These are phyloP conservation scores for Trichophyton mentagrophytes DNA, from an alignment of 2,329 filamentous ascomycete genomes.

Conservation along the genomic window DNA sequence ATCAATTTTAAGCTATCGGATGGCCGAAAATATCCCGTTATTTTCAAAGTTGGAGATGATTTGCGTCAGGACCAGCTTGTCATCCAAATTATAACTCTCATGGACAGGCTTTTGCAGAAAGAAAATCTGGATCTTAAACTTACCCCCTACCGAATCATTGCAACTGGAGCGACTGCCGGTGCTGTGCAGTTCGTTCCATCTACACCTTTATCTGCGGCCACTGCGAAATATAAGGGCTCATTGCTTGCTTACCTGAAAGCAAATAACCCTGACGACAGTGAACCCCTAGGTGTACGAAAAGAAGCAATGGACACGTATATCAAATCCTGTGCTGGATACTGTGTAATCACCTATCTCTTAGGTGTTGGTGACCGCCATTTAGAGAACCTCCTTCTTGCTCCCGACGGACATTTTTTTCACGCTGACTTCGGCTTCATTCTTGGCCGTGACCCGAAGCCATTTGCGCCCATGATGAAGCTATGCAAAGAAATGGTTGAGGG, in stretches of 20 bases:
- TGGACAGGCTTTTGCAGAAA: constrained; percentile 90
- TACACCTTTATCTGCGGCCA: constrained; percentile 67
- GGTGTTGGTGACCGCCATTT: constrained; percentile 92
- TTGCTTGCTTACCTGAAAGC: constrained; percentile 71
- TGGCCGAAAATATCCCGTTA: constrained; percentile 71
- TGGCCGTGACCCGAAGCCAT: constrained; percentile 91
- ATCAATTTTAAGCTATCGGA: constrained; percentile 74
- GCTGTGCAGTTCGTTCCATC: constrained; percentile 90
- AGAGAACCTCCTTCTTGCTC: constrained; percentile 83
- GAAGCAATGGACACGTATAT: constrained; percentile 92
- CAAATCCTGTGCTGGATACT: constrained; percentile 92
- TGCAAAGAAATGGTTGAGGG: constrained; percentile 97
- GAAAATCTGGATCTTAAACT: constrained; percentile 93
- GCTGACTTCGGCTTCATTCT: constrained; percentile 98
- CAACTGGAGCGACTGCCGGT: constrained; percentile 77
- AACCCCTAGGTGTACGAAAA: constrained; percentile 74
- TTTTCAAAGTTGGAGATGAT: constrained; percentile 97
- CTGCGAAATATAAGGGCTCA: constrained; percentile 66
- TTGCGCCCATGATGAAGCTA: constrained; percentile 92
- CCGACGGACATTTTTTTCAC: constrained; percentile 92
- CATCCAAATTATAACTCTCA: constrained; percentile 92
- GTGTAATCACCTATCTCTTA: constrained; percentile 94
- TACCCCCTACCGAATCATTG: constrained; percentile 90
- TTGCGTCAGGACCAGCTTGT: constrained; percentile 93
- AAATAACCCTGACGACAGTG: constrained; percentile 75